Evolutionary conservation across 768 basidiomycete species (phyloP).

Genomic region (Kwoniella sp.): DNA sequence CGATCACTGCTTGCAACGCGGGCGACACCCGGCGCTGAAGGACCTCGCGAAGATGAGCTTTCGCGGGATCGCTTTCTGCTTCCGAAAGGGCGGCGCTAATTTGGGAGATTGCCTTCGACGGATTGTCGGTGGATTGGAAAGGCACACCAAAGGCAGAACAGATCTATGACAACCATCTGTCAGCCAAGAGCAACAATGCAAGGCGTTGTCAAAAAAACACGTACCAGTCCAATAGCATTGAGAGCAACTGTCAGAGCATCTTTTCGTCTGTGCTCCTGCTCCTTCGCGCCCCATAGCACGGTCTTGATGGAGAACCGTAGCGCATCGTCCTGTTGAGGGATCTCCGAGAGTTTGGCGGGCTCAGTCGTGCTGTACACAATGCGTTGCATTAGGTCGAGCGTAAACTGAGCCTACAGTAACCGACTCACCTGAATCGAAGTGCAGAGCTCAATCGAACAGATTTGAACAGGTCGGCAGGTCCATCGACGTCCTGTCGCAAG

Average conservation of each 20-base stretch:
- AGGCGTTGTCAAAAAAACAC: neutral
- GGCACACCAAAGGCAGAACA: slow-evolving; percentile 16
- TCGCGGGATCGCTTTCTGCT: neutral
- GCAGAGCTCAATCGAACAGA: slow-evolving; percentile 39
- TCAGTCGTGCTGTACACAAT: slow-evolving; percentile 14
- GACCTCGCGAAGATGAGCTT: slow-evolving; percentile 1
- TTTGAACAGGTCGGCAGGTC: slow-evolving; percentile 47
- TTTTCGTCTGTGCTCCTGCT: slow-evolving; percentile 13
- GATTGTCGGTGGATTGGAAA: neutral
- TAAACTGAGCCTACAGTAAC: neutral
- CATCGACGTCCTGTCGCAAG: slow-evolving; percentile 17
- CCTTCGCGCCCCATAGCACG: slow-evolving; percentile 18
- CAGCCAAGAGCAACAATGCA: neutral
- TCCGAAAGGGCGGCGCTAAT: slow-evolving; percentile 3
- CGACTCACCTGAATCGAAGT: slow-evolving; percentile 45
- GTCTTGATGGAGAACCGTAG: slow-evolving; percentile 24
- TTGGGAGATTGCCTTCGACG: neutral
- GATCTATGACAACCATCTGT: neutral
- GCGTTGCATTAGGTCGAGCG: neutral
- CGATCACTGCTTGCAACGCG: neutral
- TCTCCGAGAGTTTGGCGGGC: slow-evolving; percentile 20
- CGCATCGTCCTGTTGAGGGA: slow-evolving; percentile 26
- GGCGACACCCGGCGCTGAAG: slow-evolving; percentile 7
- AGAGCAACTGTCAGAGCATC: slow-evolving; percentile 7
- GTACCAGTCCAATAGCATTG: slow-evolving; percentile 15